A percentile compares a stretch with the other conserved stretches of the same genome.
Conservation (phyloP, 148 eudicot species). For the Camellia sinensis region DNA sequence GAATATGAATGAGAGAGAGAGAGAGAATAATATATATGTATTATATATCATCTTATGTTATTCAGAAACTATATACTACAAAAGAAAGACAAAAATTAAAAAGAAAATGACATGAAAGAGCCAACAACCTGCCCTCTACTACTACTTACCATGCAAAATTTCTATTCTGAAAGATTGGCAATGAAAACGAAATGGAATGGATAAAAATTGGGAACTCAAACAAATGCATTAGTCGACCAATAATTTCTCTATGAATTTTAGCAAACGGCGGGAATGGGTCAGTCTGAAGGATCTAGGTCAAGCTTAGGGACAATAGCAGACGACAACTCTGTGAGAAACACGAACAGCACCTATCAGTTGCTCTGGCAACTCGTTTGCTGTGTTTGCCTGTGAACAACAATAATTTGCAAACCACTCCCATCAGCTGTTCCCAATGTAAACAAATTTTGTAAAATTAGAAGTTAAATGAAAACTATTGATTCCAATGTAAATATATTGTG, state of each 20-base stretch:
- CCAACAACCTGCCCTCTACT: too few relatives aligned
- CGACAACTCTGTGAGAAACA: conserved; percentile 75
- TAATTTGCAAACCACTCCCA: conserved; percentile 7
- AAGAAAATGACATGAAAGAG: neutral
- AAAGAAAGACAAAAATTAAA: neutral
- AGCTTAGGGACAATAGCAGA: conserved; percentile 82
- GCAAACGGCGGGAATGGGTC: too few relatives aligned
- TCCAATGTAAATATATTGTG: too few relatives aligned
- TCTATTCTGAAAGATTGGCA: neutral
- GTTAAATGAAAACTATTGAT: too few relatives aligned
- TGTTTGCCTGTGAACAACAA: conserved; percentile 55
- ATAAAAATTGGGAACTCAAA: conserved; percentile 8
- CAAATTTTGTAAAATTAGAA: neutral
- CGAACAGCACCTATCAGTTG: conserved; percentile 87
- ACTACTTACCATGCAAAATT: neutral
- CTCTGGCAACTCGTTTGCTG: conserved; percentile 84
- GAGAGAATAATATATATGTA: neutral
- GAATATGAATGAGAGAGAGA: too few relatives aligned
- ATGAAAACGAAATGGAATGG: neutral
- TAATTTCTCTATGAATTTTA: neutral
- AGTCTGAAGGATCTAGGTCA: conserved; percentile 50
- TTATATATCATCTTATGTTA: neutral
- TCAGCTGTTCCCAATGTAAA: neutral
- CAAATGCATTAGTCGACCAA: neutral
- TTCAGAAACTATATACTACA: neutral